Conservation (phyloP, 768 basidiomycete species). For the Suillus lakei region DNA sequence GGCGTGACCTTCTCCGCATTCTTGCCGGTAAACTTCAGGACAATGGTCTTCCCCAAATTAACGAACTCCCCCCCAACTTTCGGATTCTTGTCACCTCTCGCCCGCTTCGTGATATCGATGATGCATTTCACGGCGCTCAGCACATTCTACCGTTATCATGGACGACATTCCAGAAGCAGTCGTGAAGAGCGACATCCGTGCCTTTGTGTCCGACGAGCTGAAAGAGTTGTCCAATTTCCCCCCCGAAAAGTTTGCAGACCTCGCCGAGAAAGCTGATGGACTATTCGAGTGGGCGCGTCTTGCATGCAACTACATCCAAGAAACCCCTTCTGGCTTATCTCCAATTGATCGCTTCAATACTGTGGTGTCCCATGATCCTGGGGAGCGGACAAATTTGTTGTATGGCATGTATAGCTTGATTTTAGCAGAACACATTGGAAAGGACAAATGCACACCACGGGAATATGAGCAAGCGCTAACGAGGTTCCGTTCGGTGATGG, state of each 20-base stretch:
- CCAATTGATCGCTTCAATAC: conserved; percentile 3
- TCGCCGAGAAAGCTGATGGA: conserved; percentile 1
- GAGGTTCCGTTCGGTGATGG: conserved; percentile 9
- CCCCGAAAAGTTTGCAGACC: neutral
- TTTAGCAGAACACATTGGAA: neutral
- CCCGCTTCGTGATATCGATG: conserved; percentile 5
- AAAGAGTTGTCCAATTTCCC: neutral
- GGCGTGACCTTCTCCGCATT: conserved; percentile 25
- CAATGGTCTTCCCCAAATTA: neutral
- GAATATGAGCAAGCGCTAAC: neutral
- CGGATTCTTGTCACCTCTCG: conserved; percentile 19
- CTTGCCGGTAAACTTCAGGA: conserved; percentile 8
- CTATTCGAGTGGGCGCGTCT: conserved; percentile 17
- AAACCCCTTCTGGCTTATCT: neutral
- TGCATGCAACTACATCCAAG: conserved; percentile 8
- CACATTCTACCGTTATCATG: neutral
- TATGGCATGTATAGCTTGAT: neutral
- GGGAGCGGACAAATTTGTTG: neutral
- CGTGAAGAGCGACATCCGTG: neutral
- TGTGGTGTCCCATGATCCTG: neutral
- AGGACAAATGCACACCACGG: neutral
- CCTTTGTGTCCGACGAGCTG: neutral
- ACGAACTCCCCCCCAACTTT: conserved; percentile 12
- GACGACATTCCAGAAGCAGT: neutral
- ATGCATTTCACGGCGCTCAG: neutral